Base-by-base conservation (phyloP, 257 asterid species). In the Linaria vulgaris region DNA sequence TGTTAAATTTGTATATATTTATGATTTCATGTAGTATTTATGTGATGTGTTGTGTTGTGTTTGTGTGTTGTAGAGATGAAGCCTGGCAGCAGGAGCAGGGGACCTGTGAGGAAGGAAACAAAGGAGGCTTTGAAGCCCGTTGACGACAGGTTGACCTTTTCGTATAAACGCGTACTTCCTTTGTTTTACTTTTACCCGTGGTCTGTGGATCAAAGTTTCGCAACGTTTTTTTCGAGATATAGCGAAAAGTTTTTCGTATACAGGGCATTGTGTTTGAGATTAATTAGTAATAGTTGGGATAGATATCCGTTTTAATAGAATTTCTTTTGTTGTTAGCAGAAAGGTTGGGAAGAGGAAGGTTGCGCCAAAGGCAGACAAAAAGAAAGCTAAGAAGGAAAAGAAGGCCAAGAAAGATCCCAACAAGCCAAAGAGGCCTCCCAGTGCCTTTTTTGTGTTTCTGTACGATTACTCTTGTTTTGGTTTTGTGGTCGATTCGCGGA, bases 391-490 rank as follows among this genome's bases (percentile, higher is more conserved):
- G 84, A 81, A 76, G 84, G 88, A 78, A 12, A 78, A 80, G 52
- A 71, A 53, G 76, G 90, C 83, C 62, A 73, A 82, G 85, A 88
- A 86, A 74, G 98, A 92, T 68, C 97, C 97, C 0, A 89, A 92
- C 80, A 92, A 82, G 80, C 97, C 97, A 63, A 92, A 92, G 77
- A 79, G 99, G 76, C 97, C 99, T 11, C 94, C 99, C 8, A 92
- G 97, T 61, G 99, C 99, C 76, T 92, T 89, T 80, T 92, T 92
- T 50, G 97, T 92, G 43, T 92, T 92, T 79, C 96, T 92, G 99
- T 92, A 89, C 21, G 74, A 38, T n/a, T n/a, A 31, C 55, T 63
- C 8, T 56, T 60, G 38, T 67, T n/a, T 23, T 52, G 31, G 56
- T 45, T 3, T 49, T 51, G 22, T 41, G 20, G 61, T 19, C 8